phyloP scores from a whole-genome alignment of 768 basidiomycete species.

The Xanthoconium stramineum region DNA sequence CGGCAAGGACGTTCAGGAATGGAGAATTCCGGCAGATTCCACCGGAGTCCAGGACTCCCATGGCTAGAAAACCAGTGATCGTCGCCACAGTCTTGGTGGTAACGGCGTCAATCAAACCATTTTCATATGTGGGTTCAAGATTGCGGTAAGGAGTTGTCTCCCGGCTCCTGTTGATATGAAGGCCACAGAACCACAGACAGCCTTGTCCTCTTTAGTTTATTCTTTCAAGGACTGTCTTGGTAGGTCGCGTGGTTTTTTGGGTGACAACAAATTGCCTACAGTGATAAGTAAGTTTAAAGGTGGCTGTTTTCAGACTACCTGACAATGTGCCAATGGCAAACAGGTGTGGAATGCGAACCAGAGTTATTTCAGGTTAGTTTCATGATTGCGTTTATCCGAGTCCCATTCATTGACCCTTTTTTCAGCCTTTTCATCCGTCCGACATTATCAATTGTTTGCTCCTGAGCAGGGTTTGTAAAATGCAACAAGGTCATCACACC shows the following conservation, averaged over 20 bases:
- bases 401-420: background rate
- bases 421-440: slow-evolving; percentile 1
- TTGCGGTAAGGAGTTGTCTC: background rate
- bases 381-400: background rate
- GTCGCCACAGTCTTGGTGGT: background rate
- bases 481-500: too few relatives aligned
- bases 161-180: background rate
- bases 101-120: background rate
- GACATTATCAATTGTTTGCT: background rate
- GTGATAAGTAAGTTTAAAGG: background rate
- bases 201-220: background rate
- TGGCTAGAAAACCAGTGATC: background rate
- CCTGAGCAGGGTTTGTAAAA: background rate
- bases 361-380: background rate
- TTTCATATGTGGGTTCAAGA: slow-evolving; percentile 1
- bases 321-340: background rate
- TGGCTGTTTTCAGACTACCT: background rate
- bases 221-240: background rate
- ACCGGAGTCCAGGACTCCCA: too few relatives aligned
- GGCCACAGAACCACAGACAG: background rate
- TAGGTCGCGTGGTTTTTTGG: background rate
- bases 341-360: background rate
- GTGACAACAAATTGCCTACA: background rate
- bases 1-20: too few relatives aligned
- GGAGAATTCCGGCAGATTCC: too few relatives aligned